Base-by-base conservation (phyloP, 208 protist species). In the Angomonas ambiguus region DNA sequence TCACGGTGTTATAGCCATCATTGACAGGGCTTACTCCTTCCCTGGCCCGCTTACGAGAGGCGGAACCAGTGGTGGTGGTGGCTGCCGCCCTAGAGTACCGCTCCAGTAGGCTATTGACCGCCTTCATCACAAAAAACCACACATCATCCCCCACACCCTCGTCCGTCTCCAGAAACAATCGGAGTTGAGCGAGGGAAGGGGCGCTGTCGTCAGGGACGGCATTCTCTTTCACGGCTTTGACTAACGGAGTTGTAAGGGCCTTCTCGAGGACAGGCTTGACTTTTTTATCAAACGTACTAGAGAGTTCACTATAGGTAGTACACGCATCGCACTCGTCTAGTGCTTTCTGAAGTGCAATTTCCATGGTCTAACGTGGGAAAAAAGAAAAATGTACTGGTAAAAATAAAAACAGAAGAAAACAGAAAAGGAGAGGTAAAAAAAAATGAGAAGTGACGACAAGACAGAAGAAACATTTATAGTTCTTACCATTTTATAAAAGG, bases 191-290 rank as follows among this genome's bases (percentile, higher is more conserved):
- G 3, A 76, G 78, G 0, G n/a, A 49, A 3, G 83, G 83, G 45
- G 71, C 82, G 76, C 84, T 91, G 55, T 87, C 82, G 32, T 91
- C 84, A 6, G 86, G 84, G 3, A 76, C 77, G 27, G 84, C 76
- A 49, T 91, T 65, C 45, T 92, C 86, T 41, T 83, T 76, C 3
- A 87, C 77, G 0, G 69, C 53, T 57, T 80, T 77, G 27, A 69
- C 61, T 11, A 88, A 68, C 1, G 79, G 70, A 0, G 72, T 30
- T 48, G 76, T 64, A 34, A 95, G 66, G 3, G 69, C 65, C 18
- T 67, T 20, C 42, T 91, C 79, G n/a, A 95, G 27, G 13, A 84
- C 22, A 2, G 76, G 80, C 24, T 77, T 59, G 22, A 83, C 73
- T 1, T 31, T 31, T 6, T 20, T 30, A 30, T 59, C 53, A 30